A percentile compares a stretch with the other conserved stretches of the same genome.
Evolutionary conservation across 2,329 filamentous ascomycete genomes (phyloP).

Genomic region (Apiospora saccharicola): DNA sequence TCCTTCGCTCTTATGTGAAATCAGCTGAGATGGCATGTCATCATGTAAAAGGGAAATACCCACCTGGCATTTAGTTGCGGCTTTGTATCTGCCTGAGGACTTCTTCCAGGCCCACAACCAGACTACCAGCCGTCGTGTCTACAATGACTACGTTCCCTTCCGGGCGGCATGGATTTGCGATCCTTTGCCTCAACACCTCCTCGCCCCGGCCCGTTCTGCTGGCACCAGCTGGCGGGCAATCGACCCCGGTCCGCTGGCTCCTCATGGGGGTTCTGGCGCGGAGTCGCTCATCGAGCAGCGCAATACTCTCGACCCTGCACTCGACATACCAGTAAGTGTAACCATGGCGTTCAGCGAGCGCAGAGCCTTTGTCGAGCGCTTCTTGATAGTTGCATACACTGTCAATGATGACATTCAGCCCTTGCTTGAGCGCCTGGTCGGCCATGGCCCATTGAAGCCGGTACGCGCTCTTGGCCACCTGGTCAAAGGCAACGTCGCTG

Average conservation of each 20-base stretch:
- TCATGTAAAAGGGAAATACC: background rate
- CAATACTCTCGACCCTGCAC: slow-evolving; percentile 27
- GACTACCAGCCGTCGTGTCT: background rate
- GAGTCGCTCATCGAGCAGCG: slow-evolving; percentile 26
- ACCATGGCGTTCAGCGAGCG: slow-evolving; percentile 36
- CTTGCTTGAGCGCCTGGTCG: slow-evolving; percentile 44
- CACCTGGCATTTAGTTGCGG: background rate
- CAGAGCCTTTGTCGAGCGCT: slow-evolving; percentile 40
- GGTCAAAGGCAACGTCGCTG: slow-evolving; percentile 37
- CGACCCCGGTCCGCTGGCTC: slow-evolving; percentile 27
- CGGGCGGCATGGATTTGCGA: slow-evolving; percentile 18
- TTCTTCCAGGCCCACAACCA: background rate
- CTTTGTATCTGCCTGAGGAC: slow-evolving; percentile 3
- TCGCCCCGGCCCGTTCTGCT: background rate
- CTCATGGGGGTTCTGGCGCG: slow-evolving; percentile 19
- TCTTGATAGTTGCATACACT: slow-evolving; percentile 47
- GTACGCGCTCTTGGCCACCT: slow-evolving; percentile 43
- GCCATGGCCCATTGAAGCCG: slow-evolving; percentile 46
- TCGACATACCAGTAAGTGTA: slow-evolving; percentile 35
- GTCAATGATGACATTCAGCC: slow-evolving; percentile 46
- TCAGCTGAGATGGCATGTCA: background rate
- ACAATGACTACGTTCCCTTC: background rate
- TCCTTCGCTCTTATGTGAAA: background rate
- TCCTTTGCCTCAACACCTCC: background rate
- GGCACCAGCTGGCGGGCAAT: background rate